phyloP scores from a whole-genome alignment of 2,329 filamentous ascomycete genomes.

The Talaromyces sp. region DNA sequence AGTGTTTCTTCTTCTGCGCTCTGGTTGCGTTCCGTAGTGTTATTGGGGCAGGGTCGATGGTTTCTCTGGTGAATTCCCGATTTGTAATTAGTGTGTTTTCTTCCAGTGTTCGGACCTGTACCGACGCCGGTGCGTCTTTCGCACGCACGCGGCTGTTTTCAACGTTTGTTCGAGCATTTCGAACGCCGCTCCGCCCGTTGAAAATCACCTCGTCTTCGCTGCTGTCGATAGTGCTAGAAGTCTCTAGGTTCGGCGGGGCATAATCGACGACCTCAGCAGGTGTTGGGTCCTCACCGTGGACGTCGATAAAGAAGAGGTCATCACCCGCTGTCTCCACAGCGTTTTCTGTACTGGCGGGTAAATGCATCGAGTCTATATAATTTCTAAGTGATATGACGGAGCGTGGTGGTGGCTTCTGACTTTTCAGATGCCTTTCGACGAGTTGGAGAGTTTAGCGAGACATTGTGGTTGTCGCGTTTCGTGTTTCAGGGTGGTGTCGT shows the following conservation, averaged over 20 bases:
- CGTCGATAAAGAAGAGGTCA: constrained; percentile 32
- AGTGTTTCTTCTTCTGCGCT: not conserved
- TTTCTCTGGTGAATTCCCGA: not conserved
- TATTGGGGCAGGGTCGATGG: not conserved
- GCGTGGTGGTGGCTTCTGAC: not conserved
- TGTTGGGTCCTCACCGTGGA: constrained; percentile 18
- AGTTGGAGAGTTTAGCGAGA: not conserved
- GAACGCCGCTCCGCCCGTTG: constrained; percentile 19
- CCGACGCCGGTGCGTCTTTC: not conserved
- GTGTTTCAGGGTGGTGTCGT: not conserved
- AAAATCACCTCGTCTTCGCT: constrained; percentile 59
- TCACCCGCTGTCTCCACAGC: not conserved
- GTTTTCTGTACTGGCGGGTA: not conserved
- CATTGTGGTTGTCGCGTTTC: not conserved
- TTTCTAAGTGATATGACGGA: not conserved
- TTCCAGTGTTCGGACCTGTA: not conserved
- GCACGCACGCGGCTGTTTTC: constrained; percentile 17
- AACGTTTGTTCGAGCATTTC: constrained; percentile 14
- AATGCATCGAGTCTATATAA: not conserved
- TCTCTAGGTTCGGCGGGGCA: not conserved
- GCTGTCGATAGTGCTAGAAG: constrained; percentile 46
- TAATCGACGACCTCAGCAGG: not conserved
- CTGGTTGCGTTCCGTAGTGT: not conserved
- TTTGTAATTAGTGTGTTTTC: not conserved
- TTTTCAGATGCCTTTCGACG: not conserved